Base-by-base conservation (phyloP, 176 grass and related monocot species). In the Panicum miliaceum region DNA sequence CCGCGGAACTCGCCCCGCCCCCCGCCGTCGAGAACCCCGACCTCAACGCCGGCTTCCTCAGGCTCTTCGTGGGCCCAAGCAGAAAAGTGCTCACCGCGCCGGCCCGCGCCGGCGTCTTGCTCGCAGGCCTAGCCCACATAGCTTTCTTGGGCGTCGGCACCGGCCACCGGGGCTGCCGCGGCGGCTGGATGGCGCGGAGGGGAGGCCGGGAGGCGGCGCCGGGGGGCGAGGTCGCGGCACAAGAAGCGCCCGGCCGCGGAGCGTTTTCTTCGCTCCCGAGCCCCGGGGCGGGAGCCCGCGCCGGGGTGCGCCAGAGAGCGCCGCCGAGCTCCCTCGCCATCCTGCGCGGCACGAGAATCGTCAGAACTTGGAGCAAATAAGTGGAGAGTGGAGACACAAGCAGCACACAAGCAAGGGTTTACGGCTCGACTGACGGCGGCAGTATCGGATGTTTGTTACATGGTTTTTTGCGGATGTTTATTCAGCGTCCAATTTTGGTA, bases 171-270 rank as follows among this genome's bases (percentile, higher is more conserved):
- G 15, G 34, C 63, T 68, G 6, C 32, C 46, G 53, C n/a, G n/a
- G 48, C 82, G 85, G n/a, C 89, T 90, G 83, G 89, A 92, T 73
- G 87, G 79, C 40, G 76, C 87, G 90, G 87, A 88, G 86, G 85
- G 87, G 87, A 73, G 80, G 19, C 27, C 62, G 62, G 73, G 84
- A 88, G 26, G 85, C 81, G 5, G 53, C 47, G 48, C 36, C 32
- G 71, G 29, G 29, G 29, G 29, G 29, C 29, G 87, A 7, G 56
- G 58, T 23, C 23, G 13, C 16, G 5, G 26, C 43, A 9, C 6
- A 11, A 53, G 52, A 20, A 13, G 46, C 61, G 23, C 19, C 80
- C 7, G 86, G 75, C 2, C 84, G 75, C 2, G 82, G 73, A 26
- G 85, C 36, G 72, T 92, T 88, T 57, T 88, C 87, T 68, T 81